Percentiles rank a stretch among this genome's conserved stretches.
phyloP scores from a whole-genome alignment of 768 basidiomycete species.

The Suillus brevipes region DNA sequence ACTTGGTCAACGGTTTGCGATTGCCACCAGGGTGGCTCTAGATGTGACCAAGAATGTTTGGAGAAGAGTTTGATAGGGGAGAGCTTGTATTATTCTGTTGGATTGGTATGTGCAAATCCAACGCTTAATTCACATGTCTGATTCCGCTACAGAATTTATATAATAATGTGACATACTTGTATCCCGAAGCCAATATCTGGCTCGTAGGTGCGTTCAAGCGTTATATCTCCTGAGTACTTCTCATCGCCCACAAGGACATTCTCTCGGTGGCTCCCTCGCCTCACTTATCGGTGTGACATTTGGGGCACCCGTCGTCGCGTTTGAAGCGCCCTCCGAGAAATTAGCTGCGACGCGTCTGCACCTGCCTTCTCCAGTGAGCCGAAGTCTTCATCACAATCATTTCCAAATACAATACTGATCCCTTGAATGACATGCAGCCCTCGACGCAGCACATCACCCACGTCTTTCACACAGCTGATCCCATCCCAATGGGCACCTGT shows the following conservation, averaged over 20 bases:
- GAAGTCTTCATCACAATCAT: not conserved
- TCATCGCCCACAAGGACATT: slow-evolving; percentile 47
- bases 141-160: slow-evolving; percentile 69
- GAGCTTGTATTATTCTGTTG: slow-evolving; percentile 84
- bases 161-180: slow-evolving; percentile 89
- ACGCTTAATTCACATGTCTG: not conserved
- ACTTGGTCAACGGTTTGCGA: slow-evolving; percentile 93
- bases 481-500: slow-evolving; percentile 84
- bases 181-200: slow-evolving; percentile 90
- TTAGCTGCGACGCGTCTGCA: slow-evolving; percentile 76
- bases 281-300: slow-evolving; percentile 87
- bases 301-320: slow-evolving; percentile 88
- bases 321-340: slow-evolving; percentile 81
- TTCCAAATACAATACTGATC: slow-evolving; percentile 8
- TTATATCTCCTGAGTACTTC: not conserved
- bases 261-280: slow-evolving; percentile 84
- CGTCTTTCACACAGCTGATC: slow-evolving; percentile 92
- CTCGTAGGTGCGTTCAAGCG: slow-evolving; percentile 53
- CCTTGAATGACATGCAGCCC: slow-evolving; percentile 42
- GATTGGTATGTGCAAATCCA: slow-evolving; percentile 55
- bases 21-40: slow-evolving; percentile 73
- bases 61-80: slow-evolving; percentile 78
- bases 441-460: slow-evolving; percentile 79
- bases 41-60: slow-evolving; percentile 80
- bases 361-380: slow-evolving; percentile 75